Base-by-base conservation (phyloP, 768 basidiomycete species). In the Cystofilobasidium capitatum region DNA sequence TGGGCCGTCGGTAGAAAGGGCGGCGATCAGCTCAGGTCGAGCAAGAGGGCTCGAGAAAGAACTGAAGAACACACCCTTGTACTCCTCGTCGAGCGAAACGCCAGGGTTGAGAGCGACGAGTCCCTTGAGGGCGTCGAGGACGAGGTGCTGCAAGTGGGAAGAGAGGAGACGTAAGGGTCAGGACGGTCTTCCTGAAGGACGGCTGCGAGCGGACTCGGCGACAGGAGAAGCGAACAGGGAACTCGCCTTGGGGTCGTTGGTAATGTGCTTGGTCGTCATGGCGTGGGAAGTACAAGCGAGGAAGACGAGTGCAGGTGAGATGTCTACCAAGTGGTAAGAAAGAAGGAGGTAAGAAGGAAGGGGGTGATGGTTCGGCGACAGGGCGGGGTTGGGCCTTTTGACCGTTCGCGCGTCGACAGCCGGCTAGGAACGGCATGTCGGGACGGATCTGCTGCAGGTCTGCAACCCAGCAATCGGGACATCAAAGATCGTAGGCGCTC, bases 61-160 rank as follows among this genome's bases (percentile, higher is more conserved):
- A 33, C 20, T 22, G 16, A 39, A 17, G n/a, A 33, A 66, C 77
- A 67, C 70, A 88, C 89, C 86, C 81, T 85, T 88, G 76, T 87
- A 84, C 24, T 80, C 77, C 2, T 79, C 77, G 76, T 94, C 89
- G 55, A 94, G 80, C 39, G 82, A 79, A 66, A 94, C 77, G 54
- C 83, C 80, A 0, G 89, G 86, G 76, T 93, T 92, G 60, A 86
- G 66, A 20, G 69, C 71, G 1, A 74, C 72, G 33, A 91, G 79
- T 3, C 90, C 91, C 67, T 81, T 78, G 45, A 96, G 83, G 0
- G 90, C 86, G 74, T 93, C 88, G 59, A 85, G 75, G 31, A 92
- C 91, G 49, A 93, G 82, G 2, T 84, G 79, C 39, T 83, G n/a
- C n/a, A n/a, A n/a, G n/a, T n/a, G n/a, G n/a, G n/a, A n/a, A n/a